Percentiles rank a stretch among this genome's conserved stretches.
phyloP scores from a whole-genome alignment of 129 eudicot genomes.

The Tanacetum coccineum region DNA sequence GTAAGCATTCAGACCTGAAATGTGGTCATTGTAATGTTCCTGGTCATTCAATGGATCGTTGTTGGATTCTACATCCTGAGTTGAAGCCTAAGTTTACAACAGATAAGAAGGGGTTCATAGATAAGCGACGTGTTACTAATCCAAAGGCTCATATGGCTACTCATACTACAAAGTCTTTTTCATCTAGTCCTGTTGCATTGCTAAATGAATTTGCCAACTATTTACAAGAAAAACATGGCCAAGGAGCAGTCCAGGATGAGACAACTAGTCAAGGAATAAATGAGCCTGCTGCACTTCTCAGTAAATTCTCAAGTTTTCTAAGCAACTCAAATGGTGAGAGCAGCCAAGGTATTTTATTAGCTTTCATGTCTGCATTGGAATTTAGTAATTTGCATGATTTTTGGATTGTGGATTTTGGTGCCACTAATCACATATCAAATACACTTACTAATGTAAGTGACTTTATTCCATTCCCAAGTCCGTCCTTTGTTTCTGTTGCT shows the following conservation, averaged over 20 bases:
- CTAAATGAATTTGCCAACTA: neutral
- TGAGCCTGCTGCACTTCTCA: neutral
- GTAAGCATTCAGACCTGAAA: too few relatives aligned
- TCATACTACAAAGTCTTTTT: neutral
- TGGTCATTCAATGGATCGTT: too few relatives aligned
- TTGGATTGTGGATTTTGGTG: neutral
- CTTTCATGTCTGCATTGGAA: neutral
- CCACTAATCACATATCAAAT: neutral
- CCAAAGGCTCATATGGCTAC: neutral
- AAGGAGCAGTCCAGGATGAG: neutral
- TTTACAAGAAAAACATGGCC: neutral
- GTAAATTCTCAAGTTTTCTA: neutral
- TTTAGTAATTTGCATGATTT: neutral
- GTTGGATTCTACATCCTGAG: neutral
- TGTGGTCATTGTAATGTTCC: too few relatives aligned
- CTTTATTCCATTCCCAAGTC: neutral
- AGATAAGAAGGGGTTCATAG: neutral
- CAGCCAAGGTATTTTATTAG: neutral
- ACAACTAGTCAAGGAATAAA: neutral
- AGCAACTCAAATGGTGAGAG: neutral
- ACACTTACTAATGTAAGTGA: neutral
- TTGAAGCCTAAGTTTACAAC: too few relatives aligned
- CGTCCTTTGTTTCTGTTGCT: neutral
- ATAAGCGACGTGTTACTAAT: neutral
- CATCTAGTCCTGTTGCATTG: neutral